Percentiles rank a stretch among this genome's conserved stretches.
phyloP scores from a whole-genome alignment of 2,329 filamentous ascomycete species.

The Amauroascus verrucosus region DNA sequence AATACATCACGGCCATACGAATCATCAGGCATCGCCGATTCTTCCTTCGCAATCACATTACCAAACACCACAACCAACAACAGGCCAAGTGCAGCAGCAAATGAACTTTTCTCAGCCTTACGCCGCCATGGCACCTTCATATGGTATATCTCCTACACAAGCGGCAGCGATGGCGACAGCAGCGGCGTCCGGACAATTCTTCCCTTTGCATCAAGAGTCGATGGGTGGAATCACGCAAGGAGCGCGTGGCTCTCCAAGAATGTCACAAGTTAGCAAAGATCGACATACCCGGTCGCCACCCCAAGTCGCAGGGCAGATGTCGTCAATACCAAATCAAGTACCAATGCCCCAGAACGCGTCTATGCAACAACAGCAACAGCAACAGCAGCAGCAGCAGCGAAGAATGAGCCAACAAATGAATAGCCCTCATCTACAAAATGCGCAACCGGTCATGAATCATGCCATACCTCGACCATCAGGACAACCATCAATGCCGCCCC shows the following conservation, averaged over 20 bases:
- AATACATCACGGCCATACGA: constrained; percentile 47
- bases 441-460: constrained; percentile 63
- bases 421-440: constrained; percentile 62
- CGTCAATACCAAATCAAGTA: constrained; percentile 30
- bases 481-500: constrained; percentile 41
- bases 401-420: constrained; percentile 65
- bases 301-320: constrained; percentile 54
- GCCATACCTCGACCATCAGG: constrained; percentile 42
- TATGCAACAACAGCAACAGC: constrained; percentile 24
- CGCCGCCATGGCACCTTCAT: constrained; percentile 62
- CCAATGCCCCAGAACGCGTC: constrained; percentile 30
- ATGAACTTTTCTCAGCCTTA: constrained; percentile 75
- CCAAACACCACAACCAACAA: constrained; percentile 52
- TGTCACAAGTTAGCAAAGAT: constrained; percentile 63
- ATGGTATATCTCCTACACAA: constrained; percentile 72
- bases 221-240: constrained; percentile 52
- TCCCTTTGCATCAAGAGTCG: constrained; percentile 61
- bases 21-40: constrained; percentile 67
- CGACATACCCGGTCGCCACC: constrained; percentile 67
- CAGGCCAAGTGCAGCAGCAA: constrained; percentile 52
- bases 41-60: constrained; percentile 65
- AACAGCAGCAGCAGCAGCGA: too few relatives aligned
- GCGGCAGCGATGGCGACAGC: constrained; percentile 91
- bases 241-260: constrained; percentile 60
- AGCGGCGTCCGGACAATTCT: constrained; percentile 75